Base-by-base conservation (phyloP, 768 basidiomycete species). In the Mycena filopes region DNA sequence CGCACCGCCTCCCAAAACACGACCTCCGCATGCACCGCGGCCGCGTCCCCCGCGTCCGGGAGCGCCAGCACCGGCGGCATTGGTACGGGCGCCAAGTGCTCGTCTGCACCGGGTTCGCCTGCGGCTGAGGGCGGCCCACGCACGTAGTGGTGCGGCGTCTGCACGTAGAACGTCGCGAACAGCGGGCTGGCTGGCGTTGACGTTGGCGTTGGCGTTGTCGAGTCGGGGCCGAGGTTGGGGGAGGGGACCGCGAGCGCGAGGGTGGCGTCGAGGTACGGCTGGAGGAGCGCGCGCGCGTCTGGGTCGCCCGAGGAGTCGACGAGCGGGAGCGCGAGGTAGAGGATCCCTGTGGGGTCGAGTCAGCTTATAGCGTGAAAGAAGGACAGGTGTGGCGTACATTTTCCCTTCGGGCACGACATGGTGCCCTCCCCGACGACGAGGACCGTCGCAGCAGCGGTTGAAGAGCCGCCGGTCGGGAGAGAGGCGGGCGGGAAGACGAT, bases 401-500 rank as follows among this genome's bases (percentile, higher is more conserved):
- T 89, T 3, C 87, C 91, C 53, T 81, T 79, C 0, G 95, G 95
- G 21, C 91, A 83, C 6, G 91, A 89, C 79, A 94, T 80, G 16
- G 89, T 89, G 11, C 87, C 89, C 71, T 90, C 87, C 2, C 94
- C 95, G 1, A 88, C 86, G 25, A 92, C 79, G 36, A 96, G 76
- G 1, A 83, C 87, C 49, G 88, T 89, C 3, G 86, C 89, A 4
- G 88, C 83, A 12, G 80, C 79, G 1, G 79, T 79, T 6, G 76
- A 75, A 3, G 82, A 79, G 23, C 88, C 88, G 29, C 81, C 86
- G 42, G 64, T 74, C 2, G 74, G 56, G 10, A 92, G 71, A 0
- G 87, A 85, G 1, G 79, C 80, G 1, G 94, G 95, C 0, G 94
- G 92, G 67, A 95, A 94, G 7, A 95, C 83, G 7, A 95, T 73